Evolutionary conservation across 805 yeast genomes (phyloP), one percentile per base, ranked within the genome.

Genomic region (Saturnispora gosingensis): DNA sequence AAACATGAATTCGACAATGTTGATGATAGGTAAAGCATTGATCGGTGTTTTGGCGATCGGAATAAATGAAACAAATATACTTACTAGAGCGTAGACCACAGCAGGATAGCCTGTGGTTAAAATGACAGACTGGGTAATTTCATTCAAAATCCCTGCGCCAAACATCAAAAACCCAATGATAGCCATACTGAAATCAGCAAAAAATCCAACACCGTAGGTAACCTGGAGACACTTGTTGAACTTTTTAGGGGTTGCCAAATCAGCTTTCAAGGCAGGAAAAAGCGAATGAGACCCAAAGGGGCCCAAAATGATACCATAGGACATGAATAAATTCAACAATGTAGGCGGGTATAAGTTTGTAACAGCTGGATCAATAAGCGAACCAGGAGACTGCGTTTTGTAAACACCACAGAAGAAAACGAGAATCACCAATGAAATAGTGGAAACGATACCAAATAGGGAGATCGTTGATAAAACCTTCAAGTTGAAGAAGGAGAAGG

Each of bases 41-140:
- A 88, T 74, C 4, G 97, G 96, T 0, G 91, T 82, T 61, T 89
- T 89, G 3, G 96, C 89, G 36, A 88, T 69, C 2, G 97, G 96
- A 18, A 89, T 81, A 45, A 86, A 63, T 16, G 95, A 83, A 69
- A 88, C 85, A 51, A 86, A 72, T 0, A 77, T 72, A 48, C 91
- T 82, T 45, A 87, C 74, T 38, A 80, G 66, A 28, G 77, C 48
- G 49, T 76, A 75, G 1, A 85, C 73, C 65, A 79, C 76, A 13
- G 64, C 58, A 1, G 96, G 95, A 61, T 85, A 88, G 0, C 88
- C 86, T 4, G 69, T 59, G 3, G 85, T 83, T 11, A 72, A 61
- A 66, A 89, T 72, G 43, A 89, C 72, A 53, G 85, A 85, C 61
- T 85, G 85, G 2, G 95, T 86, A 53, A 90, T 75, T 54, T 87